These are phyloP conservation scores for Diplocarpon mali DNA, from an alignment of 2,329 filamentous ascomycete genomes.

Conservation along the genomic window DNA sequence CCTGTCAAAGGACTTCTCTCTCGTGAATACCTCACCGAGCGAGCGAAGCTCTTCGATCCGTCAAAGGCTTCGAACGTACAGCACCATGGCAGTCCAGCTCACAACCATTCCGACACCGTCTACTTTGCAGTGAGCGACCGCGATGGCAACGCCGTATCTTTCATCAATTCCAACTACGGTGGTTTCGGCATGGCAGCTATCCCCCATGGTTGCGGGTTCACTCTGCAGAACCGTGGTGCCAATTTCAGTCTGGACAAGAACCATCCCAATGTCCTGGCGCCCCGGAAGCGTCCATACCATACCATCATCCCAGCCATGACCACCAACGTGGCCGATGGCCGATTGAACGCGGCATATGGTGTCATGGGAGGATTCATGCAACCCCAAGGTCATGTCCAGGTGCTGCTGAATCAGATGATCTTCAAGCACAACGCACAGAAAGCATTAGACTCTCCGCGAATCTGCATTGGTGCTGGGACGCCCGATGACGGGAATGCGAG, in stretches of 20 bases:
- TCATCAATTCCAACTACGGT: conserved; percentile 92
- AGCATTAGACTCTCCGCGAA: conserved; percentile 75
- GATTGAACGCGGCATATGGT: conserved; percentile 76
- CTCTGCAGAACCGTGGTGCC: conserved; percentile 81
- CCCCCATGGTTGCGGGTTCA: conserved; percentile 79
- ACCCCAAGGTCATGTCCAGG: conserved; percentile 90
- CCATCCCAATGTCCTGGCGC: conserved; percentile 70
- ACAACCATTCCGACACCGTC: conserved; percentile 81
- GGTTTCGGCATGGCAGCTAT: conserved; percentile 84
- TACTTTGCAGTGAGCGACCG: conserved; percentile 81
- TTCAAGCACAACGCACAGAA: conserved; percentile 75
- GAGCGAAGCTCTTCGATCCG: conserved; percentile 46
- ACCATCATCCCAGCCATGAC: conserved; percentile 91
- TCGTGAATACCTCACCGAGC: conserved; percentile 56
- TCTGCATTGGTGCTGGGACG: conserved; percentile 63
- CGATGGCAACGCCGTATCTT: conserved; percentile 79
- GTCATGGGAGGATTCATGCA: conserved; percentile 99
- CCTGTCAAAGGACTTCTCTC: conserved; percentile 2
- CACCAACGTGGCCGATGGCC: conserved; percentile 62
- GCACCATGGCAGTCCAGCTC: conserved; percentile 69
- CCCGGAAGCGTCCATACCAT: conserved; percentile 68
- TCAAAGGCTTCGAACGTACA: conserved; percentile 48
- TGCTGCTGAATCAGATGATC: conserved; percentile 77
- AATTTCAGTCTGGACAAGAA: conserved; percentile 63
- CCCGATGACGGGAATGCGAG: background rate